These are phyloP conservation scores for Entoloma clypeatum DNA, from an alignment of 1,284 basidiomycete genomes.

Conservation along the genomic window DNA sequence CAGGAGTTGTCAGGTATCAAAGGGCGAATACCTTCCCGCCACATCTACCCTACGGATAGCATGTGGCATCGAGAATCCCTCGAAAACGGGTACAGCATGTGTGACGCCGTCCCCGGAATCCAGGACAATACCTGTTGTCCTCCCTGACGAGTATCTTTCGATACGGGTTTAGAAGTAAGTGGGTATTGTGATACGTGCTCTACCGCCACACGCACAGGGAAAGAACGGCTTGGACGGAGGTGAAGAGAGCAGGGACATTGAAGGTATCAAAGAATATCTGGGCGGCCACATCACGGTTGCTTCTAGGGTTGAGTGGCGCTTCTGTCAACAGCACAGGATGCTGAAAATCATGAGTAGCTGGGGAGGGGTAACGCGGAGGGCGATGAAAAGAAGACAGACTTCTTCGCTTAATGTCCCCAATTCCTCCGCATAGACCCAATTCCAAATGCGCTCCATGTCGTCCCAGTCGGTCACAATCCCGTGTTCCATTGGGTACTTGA, in stretches of 20 bases:
- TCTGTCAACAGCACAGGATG: slow-evolving; percentile 96
- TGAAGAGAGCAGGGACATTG: slow-evolving; percentile 98
- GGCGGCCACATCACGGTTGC: slow-evolving; percentile 91
- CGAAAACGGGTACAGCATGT: slow-evolving; percentile 98
- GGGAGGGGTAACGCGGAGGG: slow-evolving; percentile 10
- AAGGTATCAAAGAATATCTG: slow-evolving; percentile 99
- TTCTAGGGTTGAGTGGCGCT: slow-evolving; percentile 91
- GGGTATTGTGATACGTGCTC: slow-evolving; percentile 3
- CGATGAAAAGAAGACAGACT: slow-evolving; percentile 41
- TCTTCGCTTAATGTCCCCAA: slow-evolving; percentile 93
- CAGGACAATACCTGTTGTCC: slow-evolving; percentile 97
- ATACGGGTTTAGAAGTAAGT: slow-evolving; percentile 15
- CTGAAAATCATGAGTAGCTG: slow-evolving; percentile 40
- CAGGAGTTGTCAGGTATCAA: slow-evolving; percentile 12
- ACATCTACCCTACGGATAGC: slow-evolving; percentile 95
- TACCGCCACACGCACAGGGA: slow-evolving; percentile 65
- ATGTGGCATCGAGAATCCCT: slow-evolving; percentile 99
- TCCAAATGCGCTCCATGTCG: slow-evolving; percentile 99
- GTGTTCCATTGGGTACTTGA: slow-evolving; percentile 98
- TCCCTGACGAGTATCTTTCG: slow-evolving; percentile 98
- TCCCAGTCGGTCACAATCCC: slow-evolving; percentile 96
- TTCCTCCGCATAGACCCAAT: slow-evolving; percentile 93
- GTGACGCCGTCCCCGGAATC: slow-evolving; percentile 99
- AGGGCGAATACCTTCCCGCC: slow-evolving; percentile 73
- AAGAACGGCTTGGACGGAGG: slow-evolving; percentile 95